Percentiles rank a stretch among this genome's conserved stretches.
Conservation (phyloP, 2,329 filamentous ascomycete genomes). For the Venturia carpophila region DNA sequence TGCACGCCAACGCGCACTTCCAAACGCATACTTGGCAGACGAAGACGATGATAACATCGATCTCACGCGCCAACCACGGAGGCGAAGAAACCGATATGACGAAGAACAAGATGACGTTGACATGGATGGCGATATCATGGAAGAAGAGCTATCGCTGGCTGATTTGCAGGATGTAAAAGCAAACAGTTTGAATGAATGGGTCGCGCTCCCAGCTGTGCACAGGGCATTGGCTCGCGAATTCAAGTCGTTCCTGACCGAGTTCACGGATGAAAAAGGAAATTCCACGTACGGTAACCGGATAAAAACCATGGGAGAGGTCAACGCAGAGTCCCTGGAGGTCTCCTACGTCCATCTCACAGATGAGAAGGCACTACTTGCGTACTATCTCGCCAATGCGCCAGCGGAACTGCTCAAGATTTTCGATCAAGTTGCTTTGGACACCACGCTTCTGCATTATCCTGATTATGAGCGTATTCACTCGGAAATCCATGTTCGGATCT, state of each 20-base stretch:
- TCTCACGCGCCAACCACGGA: slow-evolving; percentile 74
- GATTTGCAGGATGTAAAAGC: slow-evolving; percentile 90
- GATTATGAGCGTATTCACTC: slow-evolving; percentile 97
- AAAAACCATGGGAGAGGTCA: slow-evolving; percentile 90
- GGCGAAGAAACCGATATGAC: slow-evolving; percentile 83
- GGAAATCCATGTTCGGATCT: slow-evolving; percentile 95
- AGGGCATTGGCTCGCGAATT: slow-evolving; percentile 93
- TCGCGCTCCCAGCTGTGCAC: slow-evolving; percentile 81
- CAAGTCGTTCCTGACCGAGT: slow-evolving; percentile 94
- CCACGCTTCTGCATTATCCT: slow-evolving; percentile 89
- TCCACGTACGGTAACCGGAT: slow-evolving; percentile 96
- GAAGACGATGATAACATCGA: slow-evolving; percentile 81
- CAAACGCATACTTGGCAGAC: slow-evolving; percentile 70
- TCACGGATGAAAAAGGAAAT: slow-evolving; percentile 77
- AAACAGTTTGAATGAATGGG: slow-evolving; percentile 88
- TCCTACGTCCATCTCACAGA: slow-evolving; percentile 88
- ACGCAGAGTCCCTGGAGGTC: slow-evolving; percentile 91
- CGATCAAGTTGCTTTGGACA: slow-evolving; percentile 93
- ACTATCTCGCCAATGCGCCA: slow-evolving; percentile 91
- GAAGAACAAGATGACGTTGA: slow-evolving; percentile 85
- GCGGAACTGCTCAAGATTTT: slow-evolving; percentile 95
- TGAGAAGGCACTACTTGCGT: slow-evolving; percentile 87
- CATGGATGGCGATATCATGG: slow-evolving; percentile 89
- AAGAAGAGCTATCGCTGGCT: slow-evolving; percentile 88
- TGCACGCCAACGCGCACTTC: slow-evolving; percentile 57